phyloP scores from a whole-genome alignment of 441 rosid genomes.

The Aquilaria agallochum region DNA sequence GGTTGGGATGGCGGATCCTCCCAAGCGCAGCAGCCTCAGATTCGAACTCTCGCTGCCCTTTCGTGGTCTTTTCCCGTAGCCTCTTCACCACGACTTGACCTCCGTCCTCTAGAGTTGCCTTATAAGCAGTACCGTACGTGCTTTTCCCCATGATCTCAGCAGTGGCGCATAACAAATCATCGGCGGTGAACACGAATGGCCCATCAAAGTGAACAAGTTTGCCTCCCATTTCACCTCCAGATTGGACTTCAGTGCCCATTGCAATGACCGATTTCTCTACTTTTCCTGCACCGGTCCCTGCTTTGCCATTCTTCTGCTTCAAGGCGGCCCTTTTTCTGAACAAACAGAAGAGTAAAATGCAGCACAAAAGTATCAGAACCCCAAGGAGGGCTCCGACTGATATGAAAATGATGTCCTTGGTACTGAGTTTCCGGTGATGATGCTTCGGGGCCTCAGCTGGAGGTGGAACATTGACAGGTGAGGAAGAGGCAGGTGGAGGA shows the following conservation, averaged over 20 bases:
- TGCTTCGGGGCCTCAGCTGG: conserved; percentile 32
- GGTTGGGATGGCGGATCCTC: conserved; percentile 54
- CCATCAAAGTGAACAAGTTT: conserved; percentile 77
- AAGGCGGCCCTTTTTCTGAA: conserved; percentile 38
- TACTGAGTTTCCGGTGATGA: conserved; percentile 35
- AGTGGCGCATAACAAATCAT: conserved; percentile 68
- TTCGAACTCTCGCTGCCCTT: conserved; percentile 63
- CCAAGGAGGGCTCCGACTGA: conserved; percentile 56
- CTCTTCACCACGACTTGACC: conserved; percentile 69
- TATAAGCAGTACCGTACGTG: conserved; percentile 67
- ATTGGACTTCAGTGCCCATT: conserved; percentile 29
- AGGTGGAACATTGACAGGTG: conserved; percentile 22
- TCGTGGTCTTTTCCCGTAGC: conserved; percentile 66
- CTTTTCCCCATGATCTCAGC: conserved; percentile 86
- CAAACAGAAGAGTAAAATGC: conserved; percentile 49
- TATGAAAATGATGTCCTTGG: conserved; percentile 57
- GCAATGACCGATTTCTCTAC: conserved; percentile 25
- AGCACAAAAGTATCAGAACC: conserved; percentile 42
- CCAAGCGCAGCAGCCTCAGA: conserved; percentile 55
- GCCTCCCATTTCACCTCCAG: conserved; percentile 68
- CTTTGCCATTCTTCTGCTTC: conserved; percentile 41
- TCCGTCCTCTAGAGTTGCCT: conserved; percentile 71
- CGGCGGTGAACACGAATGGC: conserved; percentile 71
- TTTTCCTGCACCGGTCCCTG: conserved; percentile 21
- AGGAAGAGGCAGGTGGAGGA: conserved; percentile 25